Base-by-base conservation (phyloP, 495 filamentous ascomycete species). In the Penicillium cataractarum region DNA sequence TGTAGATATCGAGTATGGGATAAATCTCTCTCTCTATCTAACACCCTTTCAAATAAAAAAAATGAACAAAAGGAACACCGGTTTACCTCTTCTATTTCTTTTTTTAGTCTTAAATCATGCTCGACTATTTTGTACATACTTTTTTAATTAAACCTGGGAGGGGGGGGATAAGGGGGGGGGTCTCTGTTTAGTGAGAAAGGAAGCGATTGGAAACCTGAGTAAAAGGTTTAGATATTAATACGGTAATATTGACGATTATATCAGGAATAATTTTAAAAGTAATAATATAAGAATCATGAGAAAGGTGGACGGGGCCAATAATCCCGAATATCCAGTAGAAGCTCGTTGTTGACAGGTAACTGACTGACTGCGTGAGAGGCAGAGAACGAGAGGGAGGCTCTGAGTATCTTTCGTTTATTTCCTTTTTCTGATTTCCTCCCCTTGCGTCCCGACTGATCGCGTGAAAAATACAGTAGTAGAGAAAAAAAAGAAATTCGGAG, bases 391-490 rank as follows among this genome's bases (percentile, higher is more conserved):
- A 29, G 46, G 29, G 4, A 29, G 24, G 13, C 46, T 50, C 46
- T 50, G 51, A 31, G 17, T 19, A 29, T 55, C 31, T 55, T 26
- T 37, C 21, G 19, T 55, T 55, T 55, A 4, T 54, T 54, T 54
- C 35, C 13, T 37, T 37, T 39, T 39, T 33, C 4, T 39, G 17
- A 17, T 39, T 24, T 39, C 6, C 21, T 24, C 51, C 48, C 51
- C 57, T 66, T 66, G 55, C 63, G 40, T 65, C 54, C 58, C 13
- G 39, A 61, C 37, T 55, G 39, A 60, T 55, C 57, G 51, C 40
- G 51, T 42, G 62, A 60, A 66, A 51, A 53, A 24, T n/a, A n/a
- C n/a, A 40, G 61, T 51, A 53, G 48, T 2, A 26, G 46, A 32
- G 12, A 44, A 57, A 19, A 33, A 57, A 6, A 29, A 9, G 32